Evolutionary conservation across 2,329 filamentous ascomycete species (phyloP).

Genomic region (Ceratocystis alfenasii): DNA sequence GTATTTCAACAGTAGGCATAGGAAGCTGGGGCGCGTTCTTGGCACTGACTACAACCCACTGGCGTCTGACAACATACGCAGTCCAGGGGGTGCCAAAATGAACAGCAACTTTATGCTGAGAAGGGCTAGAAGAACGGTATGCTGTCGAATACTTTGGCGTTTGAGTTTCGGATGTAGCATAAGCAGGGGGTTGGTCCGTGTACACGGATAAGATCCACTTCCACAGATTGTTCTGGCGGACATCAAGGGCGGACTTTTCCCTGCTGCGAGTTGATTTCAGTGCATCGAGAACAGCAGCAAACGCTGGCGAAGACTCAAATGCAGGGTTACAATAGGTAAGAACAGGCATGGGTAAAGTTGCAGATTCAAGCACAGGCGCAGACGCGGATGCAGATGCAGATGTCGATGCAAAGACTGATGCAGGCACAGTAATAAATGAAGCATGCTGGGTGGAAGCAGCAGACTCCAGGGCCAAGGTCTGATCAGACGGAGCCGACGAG

Average conservation of each 20-base stretch:
- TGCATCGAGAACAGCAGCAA: slow-evolving; percentile 27
- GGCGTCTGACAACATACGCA: slow-evolving; percentile 28
- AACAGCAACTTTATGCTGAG: slow-evolving; percentile 20
- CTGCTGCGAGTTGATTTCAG: background rate
- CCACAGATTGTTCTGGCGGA: slow-evolving; percentile 31
- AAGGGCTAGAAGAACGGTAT: slow-evolving; percentile 22
- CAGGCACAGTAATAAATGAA: slow-evolving; percentile 2
- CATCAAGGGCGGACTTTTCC: slow-evolving; percentile 22
- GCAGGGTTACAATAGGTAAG: slow-evolving; percentile 31
- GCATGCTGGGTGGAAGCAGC: background rate
- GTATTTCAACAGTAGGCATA: slow-evolving; percentile 2
- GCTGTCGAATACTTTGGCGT: background rate
- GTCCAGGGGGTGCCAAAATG: slow-evolving; percentile 32
- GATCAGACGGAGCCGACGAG: slow-evolving; percentile 9
- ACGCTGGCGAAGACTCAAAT: slow-evolving; percentile 27
- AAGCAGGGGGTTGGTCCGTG: background rate
- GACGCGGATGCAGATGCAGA: background rate
- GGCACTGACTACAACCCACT: slow-evolving; percentile 33
- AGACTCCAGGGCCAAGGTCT: background rate
- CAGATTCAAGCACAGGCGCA: background rate
- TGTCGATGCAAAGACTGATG: background rate
- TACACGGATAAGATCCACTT: slow-evolving; percentile 28
- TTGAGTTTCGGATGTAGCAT: background rate
- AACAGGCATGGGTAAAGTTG: background rate
- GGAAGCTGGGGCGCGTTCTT: slow-evolving; percentile 29